Evolutionary conservation across 768 basidiomycete genomes (phyloP).

Genomic region (Paxillus involutus): DNA sequence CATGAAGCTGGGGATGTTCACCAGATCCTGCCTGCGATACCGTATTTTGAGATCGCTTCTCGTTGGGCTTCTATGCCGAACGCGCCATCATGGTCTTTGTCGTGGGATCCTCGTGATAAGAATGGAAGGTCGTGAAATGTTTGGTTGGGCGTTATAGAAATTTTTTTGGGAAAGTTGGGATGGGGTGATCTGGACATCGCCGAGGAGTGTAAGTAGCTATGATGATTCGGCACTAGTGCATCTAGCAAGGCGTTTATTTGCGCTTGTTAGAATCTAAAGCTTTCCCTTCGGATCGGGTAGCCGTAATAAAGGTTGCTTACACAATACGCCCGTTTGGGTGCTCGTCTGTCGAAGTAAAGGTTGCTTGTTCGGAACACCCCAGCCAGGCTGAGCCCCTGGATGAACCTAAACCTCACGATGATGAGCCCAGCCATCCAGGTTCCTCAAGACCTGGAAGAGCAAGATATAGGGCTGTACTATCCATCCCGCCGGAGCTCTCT

Average conservation of each 20-base stretch:
- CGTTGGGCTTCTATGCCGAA: slow-evolving; percentile 44
- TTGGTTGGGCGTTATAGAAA: slow-evolving; percentile 38
- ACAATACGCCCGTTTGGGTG: no score
- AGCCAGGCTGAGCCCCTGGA: no score
- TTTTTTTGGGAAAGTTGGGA: slow-evolving; percentile 47
- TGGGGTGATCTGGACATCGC: neutral
- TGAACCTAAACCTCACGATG: neutral
- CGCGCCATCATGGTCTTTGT: neutral
- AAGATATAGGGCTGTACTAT: slow-evolving; percentile 28
- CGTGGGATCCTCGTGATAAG: neutral
- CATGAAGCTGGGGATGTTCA: slow-evolving; percentile 34
- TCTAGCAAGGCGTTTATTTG: slow-evolving; percentile 5
- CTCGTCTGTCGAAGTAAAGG: no score
- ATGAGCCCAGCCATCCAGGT: slow-evolving; percentile 13
- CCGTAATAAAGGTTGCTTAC: no score
- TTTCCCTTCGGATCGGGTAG: no score
- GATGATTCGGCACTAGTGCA: no score
- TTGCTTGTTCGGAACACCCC: no score
- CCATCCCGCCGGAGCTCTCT: slow-evolving; percentile 24
- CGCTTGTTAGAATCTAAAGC: slow-evolving; percentile 3
- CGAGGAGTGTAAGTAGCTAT: neutral
- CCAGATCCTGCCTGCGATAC: slow-evolving; percentile 88
- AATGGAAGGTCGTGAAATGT: neutral
- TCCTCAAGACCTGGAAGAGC: slow-evolving; percentile 23
- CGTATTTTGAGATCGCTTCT: slow-evolving; percentile 65